phyloP scores from a whole-genome alignment of 75 land plant species.

The Picea glauca region DNA sequence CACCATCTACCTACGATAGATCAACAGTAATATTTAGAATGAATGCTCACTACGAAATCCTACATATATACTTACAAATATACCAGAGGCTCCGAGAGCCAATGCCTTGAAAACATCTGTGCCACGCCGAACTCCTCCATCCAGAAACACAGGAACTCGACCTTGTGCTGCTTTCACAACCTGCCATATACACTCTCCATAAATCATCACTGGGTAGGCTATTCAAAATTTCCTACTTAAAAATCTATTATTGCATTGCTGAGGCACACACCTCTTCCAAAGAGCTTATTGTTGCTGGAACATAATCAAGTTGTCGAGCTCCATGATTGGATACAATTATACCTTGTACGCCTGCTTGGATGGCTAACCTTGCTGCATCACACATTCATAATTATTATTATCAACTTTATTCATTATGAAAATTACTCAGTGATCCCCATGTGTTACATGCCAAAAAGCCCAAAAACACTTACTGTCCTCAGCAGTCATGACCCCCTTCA shows the following conservation, averaged over 20 bases:
- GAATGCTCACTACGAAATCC: not conserved
- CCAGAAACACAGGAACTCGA: slow-evolving; percentile 88
- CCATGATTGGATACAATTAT: slow-evolving; percentile 98
- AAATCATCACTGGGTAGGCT: not conserved
- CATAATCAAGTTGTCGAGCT: slow-evolving; percentile 97
- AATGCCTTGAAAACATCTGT: slow-evolving; percentile 97
- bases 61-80: not conserved
- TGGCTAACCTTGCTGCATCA: slow-evolving; percentile 69
- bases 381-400: not conserved
- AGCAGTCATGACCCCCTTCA: slow-evolving; percentile 88
- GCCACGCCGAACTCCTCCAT: slow-evolving; percentile 97
- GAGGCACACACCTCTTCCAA: slow-evolving; percentile 77
- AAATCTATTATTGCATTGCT: not conserved
- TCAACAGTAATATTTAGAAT: not conserved
- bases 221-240: not conserved
- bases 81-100: slow-evolving; percentile 22
- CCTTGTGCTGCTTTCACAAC: slow-evolving; percentile 96
- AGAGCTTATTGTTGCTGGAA: slow-evolving; percentile 80
- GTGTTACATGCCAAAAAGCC: not conserved
- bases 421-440: not conserved
- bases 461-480: slow-evolving; percentile 66
- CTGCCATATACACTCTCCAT: slow-evolving; percentile 25
- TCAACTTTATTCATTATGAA: not conserved
- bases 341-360: slow-evolving; percentile 88
- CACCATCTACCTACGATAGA: not conserved